phyloP scores from a whole-genome alignment of 805 yeast genomes.

The Candida xiaguanensis region DNA sequence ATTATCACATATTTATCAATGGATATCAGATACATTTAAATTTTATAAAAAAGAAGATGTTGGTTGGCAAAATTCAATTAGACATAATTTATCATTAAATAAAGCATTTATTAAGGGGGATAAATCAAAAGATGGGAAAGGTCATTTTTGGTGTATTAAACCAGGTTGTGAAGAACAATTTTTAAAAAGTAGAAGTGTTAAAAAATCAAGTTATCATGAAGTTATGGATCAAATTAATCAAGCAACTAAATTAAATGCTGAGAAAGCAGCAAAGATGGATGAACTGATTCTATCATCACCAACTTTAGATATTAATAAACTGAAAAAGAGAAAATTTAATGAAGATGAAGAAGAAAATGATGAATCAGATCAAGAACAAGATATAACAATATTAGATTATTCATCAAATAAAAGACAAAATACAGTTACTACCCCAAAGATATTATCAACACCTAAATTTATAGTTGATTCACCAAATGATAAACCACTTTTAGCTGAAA shows the following conservation, averaged over 20 bases:
- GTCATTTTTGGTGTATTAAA: constrained; percentile 90
- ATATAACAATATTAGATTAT: constrained; percentile 11
- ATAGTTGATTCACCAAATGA: constrained; percentile 33
- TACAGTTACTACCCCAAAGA: constrained; percentile 4
- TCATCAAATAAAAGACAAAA: constrained; percentile 13
- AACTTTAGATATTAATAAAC: constrained; percentile 5
- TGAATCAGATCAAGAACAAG: constrained; percentile 17
- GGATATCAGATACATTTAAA: constrained; percentile 85
- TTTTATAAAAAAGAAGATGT: constrained; percentile 82
- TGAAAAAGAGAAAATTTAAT: constrained; percentile 9
- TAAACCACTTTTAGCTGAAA: constrained; percentile 38
- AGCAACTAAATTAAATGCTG: constrained; percentile 10
- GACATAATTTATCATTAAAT: constrained; percentile 89
- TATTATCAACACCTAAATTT: constrained; percentile 16
- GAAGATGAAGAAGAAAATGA: constrained; percentile 17
- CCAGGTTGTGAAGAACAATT: constrained; percentile 81
- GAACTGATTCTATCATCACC: constrained; percentile 27
- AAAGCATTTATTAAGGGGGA: constrained; percentile 91
- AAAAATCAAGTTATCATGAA: constrained; percentile 40
- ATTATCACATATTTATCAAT: constrained; percentile 70
- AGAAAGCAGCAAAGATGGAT: constrained; percentile 5
- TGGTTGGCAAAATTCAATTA: constrained; percentile 97
- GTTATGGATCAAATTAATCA: constrained; percentile 38
- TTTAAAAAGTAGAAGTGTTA: constrained; percentile 55
- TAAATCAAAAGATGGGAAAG: constrained; percentile 85